Conservation (phyloP, 2,329 filamentous ascomycete genomes). For the Cladosporium sp. region DNA sequence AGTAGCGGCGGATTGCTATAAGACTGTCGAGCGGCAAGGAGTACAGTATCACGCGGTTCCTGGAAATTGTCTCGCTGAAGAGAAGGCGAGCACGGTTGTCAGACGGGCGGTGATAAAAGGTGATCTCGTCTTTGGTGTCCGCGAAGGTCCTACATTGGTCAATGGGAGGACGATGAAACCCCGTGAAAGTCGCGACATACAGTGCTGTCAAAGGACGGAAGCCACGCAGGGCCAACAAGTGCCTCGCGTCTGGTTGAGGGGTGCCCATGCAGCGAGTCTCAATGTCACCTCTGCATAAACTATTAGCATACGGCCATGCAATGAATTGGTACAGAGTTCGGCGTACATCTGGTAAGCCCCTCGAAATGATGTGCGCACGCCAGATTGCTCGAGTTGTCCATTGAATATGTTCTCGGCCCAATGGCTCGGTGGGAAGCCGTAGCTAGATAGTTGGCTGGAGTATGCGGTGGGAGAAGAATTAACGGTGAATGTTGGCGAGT, state of each 20-base stretch:
- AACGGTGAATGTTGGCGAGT: constrained; percentile 38
- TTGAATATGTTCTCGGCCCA: constrained; percentile 42
- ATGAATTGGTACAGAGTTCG: too few relatives aligned
- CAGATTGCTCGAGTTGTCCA: constrained; percentile 20
- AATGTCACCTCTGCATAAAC: background rate
- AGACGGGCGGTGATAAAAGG: constrained; percentile 41
- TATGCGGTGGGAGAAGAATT: constrained; percentile 37
- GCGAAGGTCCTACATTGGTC: constrained; percentile 39
- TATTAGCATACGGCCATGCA: too few relatives aligned
- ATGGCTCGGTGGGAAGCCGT: constrained; percentile 24
- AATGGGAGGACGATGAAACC: background rate
- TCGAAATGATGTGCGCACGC: background rate
- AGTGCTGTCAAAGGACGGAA: constrained; percentile 37
- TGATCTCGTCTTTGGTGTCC: constrained; percentile 33
- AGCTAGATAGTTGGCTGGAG: constrained; percentile 26
- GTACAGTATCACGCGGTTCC: constrained; percentile 37
- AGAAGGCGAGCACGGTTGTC: constrained; percentile 51
- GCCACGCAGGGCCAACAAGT: constrained; percentile 27
- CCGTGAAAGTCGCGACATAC: constrained; percentile 14
- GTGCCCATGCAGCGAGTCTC: background rate
- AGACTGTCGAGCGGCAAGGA: constrained; percentile 47
- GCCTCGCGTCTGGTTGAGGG: constrained; percentile 13
- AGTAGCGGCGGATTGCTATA: constrained; percentile 35
- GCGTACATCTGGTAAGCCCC: background rate
- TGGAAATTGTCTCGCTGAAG: constrained; percentile 40